Base-by-base conservation (phyloP, 1,284 basidiomycete genomes). In the Fomitopsis pinicola region DNA sequence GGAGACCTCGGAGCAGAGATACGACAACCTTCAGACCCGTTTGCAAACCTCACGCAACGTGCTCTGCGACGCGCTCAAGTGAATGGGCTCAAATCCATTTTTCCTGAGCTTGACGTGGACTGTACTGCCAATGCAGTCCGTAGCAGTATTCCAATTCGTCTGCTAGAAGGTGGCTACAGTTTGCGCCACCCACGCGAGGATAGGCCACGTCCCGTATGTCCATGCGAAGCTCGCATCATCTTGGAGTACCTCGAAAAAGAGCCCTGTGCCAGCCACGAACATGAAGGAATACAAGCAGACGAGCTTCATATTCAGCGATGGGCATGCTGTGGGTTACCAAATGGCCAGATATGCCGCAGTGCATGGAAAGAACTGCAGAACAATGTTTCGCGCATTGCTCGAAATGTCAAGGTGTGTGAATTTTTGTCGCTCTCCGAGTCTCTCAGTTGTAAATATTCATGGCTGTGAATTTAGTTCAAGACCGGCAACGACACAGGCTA, bases 1-100 rank as follows among this genome's bases (percentile, higher is more conserved):
- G 72, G 71, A 14, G 64, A 70, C 30, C 59, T 74, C 15, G 67
- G 67, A 1, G 36, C 55, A 1, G 67, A 72, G 46, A 66, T 72
- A 4, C 46, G 56, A 2, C 67, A 68, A 35, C 66, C 61, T 5
- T 64, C 62, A n/a, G 65, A 66, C 33, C 61, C 63, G 6, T 73
- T 64, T 36, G 62, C 62, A 0, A 70, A 71, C 53, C 59, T 71
- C 1, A 36, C 68, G 5, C 45, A 64, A 19, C 59, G 64, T 15
- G 64, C 30, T 12, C 28, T 68, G 0, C 63, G 52, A 0, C 58
- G 64, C 10, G 55, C 57, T 1, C 62, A 64, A 10, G 50, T 66
- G 6, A 71, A 66, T 67, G 45, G n/a, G n/a, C n/a, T n/a, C n/a
- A n/a, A n/a, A n/a, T n/a, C n/a, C n/a, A n/a, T n/a, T n/a, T 46